These are phyloP conservation scores for Saturnispora silvae DNA, from an alignment of 805 yeast species.

Conservation along the genomic window DNA sequence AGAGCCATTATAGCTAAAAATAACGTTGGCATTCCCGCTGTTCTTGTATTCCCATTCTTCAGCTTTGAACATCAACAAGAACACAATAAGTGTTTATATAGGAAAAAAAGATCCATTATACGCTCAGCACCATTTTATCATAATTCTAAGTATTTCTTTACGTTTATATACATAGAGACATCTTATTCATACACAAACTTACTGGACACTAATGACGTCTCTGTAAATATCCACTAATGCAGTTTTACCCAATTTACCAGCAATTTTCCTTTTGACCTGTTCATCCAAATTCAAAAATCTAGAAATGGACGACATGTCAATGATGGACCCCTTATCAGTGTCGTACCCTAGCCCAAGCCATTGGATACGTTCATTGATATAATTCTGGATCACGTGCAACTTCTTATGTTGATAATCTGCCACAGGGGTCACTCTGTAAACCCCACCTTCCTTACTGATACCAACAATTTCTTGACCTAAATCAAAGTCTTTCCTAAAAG, in stretches of 20 bases:
- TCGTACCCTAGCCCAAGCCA: slow-evolving; percentile 74
- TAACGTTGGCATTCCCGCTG: slow-evolving; percentile 40
- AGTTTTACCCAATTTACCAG: slow-evolving; percentile 48
- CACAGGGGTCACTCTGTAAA: slow-evolving; percentile 64
- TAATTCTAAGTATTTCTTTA: no score
- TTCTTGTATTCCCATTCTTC: slow-evolving; percentile 32
- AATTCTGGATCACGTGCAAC: slow-evolving; percentile 79
- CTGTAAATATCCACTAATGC: slow-evolving; percentile 55
- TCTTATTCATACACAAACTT: neutral
- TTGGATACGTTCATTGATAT: slow-evolving; percentile 64
- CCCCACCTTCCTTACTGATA: slow-evolving; percentile 67
- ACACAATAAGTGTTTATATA: no score
- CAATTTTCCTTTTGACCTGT: slow-evolving; percentile 42
- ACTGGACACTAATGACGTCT: slow-evolving; percentile 36
- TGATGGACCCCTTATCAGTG: slow-evolving; percentile 53
- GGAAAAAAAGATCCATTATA: no score
- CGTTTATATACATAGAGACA: neutral
- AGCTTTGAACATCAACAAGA: neutral
- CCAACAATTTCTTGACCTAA: slow-evolving; percentile 53
- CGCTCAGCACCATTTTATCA: no score
- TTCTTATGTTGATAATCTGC: slow-evolving; percentile 69
- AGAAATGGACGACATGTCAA: slow-evolving; percentile 51
- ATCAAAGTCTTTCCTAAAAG: slow-evolving; percentile 22
- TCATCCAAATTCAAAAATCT: slow-evolving; percentile 45
- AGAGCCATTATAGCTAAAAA: slow-evolving; percentile 32